These are phyloP conservation scores for Poa pratensis DNA, from an alignment of 176 grass and related monocot genomes.

Conservation along the genomic window DNA sequence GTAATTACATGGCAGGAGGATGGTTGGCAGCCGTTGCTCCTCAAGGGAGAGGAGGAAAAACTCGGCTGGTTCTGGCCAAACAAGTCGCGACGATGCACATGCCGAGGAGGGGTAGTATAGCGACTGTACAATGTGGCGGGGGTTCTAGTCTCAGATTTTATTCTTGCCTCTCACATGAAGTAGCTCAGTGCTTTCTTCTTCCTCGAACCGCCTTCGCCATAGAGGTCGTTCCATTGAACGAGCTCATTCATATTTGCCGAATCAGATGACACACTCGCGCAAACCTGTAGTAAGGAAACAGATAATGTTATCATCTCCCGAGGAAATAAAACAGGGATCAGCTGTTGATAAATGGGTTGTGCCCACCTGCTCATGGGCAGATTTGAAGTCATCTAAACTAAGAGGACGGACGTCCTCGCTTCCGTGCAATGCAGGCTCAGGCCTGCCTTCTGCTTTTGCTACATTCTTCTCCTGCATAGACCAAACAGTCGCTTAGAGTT, in stretches of 20 bases:
- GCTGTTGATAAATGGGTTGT: background rate
- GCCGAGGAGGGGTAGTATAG: constrained; percentile 41
- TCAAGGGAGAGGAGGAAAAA: constrained; percentile 48
- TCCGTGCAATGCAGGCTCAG: constrained; percentile 74
- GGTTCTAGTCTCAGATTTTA: constrained; percentile 22
- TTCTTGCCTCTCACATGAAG: constrained; percentile 86
- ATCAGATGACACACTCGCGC: constrained; percentile 95
- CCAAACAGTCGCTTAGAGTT: background rate
- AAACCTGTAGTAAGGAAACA: constrained; percentile 58
- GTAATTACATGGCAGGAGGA: constrained; percentile 56
- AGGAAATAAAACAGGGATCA: background rate
- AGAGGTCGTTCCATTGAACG: constrained; percentile 96
- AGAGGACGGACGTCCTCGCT: constrained; percentile 86
- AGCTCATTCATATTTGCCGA: constrained; percentile 94
- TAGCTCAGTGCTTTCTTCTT: constrained; percentile 97
- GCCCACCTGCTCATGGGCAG: constrained; percentile 93
- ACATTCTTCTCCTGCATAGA: constrained; percentile 71
- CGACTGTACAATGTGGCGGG: constrained; percentile 51
- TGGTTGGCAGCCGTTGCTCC: constrained; percentile 26
- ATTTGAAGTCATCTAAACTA: constrained; percentile 93
- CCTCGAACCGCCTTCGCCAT: constrained; percentile 96
- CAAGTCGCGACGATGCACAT: constrained; percentile 34
- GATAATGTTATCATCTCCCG: background rate
- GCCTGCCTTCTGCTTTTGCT: constrained; percentile 66
- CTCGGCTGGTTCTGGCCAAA: constrained; percentile 45